Percentiles rank a stretch among this genome's conserved stretches.
Conservation (phyloP, 2,329 filamentous ascomycete species). For the Sarocladium oryzae region DNA sequence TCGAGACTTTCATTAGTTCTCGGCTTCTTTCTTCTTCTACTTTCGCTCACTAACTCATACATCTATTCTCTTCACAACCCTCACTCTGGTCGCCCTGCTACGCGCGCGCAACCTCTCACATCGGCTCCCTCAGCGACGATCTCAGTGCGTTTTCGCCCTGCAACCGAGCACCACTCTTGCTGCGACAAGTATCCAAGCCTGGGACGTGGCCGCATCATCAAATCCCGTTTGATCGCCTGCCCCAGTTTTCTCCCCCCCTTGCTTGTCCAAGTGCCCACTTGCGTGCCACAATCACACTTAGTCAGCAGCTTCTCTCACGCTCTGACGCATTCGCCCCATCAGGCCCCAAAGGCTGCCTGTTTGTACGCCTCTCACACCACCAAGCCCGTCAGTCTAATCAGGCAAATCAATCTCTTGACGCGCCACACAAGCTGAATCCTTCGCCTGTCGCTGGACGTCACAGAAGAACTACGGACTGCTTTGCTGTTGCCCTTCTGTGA, state of each 20-base stretch:
- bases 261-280: conserved; percentile 4
- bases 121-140: conserved; percentile 2
- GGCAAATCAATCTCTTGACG: not conserved
- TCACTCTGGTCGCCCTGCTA: not conserved
- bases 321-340: conserved; percentile 4
- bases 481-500: not conserved
- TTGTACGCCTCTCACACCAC: not conserved
- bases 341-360: not conserved
- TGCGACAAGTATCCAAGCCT: conserved; percentile 2
- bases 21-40: conserved; percentile 21
- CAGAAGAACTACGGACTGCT: not conserved
- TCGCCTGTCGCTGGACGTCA: conserved; percentile 5
- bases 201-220: conserved; percentile 9
- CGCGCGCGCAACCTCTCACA: conserved; percentile 6
- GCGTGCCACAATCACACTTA: conserved; percentile 2
- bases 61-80: not conserved
- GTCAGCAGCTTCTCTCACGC: not conserved
- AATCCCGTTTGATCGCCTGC: conserved; percentile 3
- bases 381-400: conserved; percentile 1
- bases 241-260: conserved; percentile 6
- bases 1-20: conserved; percentile 46
- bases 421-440: conserved; percentile 4
- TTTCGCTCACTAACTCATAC: not conserved
- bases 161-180: not conserved
- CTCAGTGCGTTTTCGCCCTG: not conserved